Percentiles rank a stretch among this genome's conserved stretches.
These are phyloP conservation scores for Kurtzmaniella natalensis DNA, from an alignment of 1,139 yeast genomes.

Conservation along the genomic window DNA sequence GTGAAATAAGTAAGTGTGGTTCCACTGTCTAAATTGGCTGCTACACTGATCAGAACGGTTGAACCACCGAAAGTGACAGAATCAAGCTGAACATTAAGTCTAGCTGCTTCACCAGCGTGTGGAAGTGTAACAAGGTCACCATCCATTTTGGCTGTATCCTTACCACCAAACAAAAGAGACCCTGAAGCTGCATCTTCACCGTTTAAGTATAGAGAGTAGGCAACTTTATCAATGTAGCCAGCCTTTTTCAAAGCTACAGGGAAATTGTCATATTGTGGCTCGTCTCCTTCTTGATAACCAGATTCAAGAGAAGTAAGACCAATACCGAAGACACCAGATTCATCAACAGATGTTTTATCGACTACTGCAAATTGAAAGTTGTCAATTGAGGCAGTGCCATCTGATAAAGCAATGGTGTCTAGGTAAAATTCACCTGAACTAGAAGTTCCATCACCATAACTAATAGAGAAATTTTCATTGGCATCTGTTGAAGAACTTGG, in stretches of 20 bases:
- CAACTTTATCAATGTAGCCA: slow-evolving; percentile 16
- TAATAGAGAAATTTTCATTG: slow-evolving; percentile 9
- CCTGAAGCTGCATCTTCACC: slow-evolving; percentile 12
- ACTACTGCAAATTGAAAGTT: slow-evolving; percentile 16
- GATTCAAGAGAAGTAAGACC: slow-evolving; percentile 12
- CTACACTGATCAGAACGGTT: slow-evolving; percentile 11
- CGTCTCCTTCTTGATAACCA: not conserved
- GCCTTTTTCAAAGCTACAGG: slow-evolving; percentile 18
- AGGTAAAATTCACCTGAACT: slow-evolving; percentile 4
- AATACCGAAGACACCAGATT: slow-evolving; percentile 18
- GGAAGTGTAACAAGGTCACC: slow-evolving; percentile 13
- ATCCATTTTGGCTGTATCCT: slow-evolving; percentile 17
- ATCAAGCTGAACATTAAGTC: slow-evolving; percentile 8
- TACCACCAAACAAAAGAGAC: slow-evolving; percentile 19
- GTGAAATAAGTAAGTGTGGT: slow-evolving; percentile 32
- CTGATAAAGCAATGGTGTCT: slow-evolving; percentile 8
- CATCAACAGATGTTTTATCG: slow-evolving; percentile 6
- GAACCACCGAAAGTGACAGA: slow-evolving; percentile 6
- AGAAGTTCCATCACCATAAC: slow-evolving; percentile 8
- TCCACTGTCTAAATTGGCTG: slow-evolving; percentile 37
- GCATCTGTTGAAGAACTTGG: slow-evolving; percentile 1
- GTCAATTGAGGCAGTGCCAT: slow-evolving; percentile 7
- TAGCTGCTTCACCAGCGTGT: slow-evolving; percentile 5
- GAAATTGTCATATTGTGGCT: slow-evolving; percentile 14
- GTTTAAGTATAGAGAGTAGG: slow-evolving; percentile 20